phyloP scores from a whole-genome alignment of 495 filamentous ascomycete genomes.

The Daldinia decipiens region DNA sequence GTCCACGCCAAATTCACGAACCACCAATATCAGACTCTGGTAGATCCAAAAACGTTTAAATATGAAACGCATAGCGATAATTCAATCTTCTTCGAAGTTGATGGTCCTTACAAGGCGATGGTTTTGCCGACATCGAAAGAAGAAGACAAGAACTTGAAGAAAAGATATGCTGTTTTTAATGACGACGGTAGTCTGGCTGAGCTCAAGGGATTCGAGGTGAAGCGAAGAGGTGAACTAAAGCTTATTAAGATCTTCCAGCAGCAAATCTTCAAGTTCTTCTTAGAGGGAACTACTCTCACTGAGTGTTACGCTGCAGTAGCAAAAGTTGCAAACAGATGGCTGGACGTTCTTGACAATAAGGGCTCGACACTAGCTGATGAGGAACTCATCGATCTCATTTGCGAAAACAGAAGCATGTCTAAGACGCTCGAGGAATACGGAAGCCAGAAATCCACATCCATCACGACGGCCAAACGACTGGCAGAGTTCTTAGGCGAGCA shows the following conservation, averaged over 20 bases:
- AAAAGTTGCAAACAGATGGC: constrained; percentile 94
- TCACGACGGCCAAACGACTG: constrained; percentile 94
- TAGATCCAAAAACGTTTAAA: constrained; percentile 79
- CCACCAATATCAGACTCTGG: constrained; percentile 91
- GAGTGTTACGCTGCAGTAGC: constrained; percentile 94
- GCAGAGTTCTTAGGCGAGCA: constrained; percentile 97
- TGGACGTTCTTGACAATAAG: constrained; percentile 90
- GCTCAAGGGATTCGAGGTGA: constrained; percentile 97
- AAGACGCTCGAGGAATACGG: constrained; percentile 98
- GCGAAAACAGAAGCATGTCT: constrained; percentile 96
- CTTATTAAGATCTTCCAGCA: constrained; percentile 99
- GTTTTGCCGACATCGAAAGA: constrained; percentile 97
- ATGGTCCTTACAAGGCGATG: constrained; percentile 98
- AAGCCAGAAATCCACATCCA: constrained; percentile 93
- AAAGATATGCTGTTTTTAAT: constrained; percentile 98
- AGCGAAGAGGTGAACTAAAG: constrained; percentile 97
- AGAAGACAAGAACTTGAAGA: constrained; percentile 99
- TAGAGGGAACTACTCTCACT: constrained; percentile 84
- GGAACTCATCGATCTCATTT: constrained; percentile 98
- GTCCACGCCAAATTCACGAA: constrained; percentile 97
- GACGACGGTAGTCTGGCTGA: constrained; percentile 97
- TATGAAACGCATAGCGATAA: constrained; percentile 98
- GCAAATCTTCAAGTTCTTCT: constrained; percentile 99
- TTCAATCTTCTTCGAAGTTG: constrained; percentile 99
- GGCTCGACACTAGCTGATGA: constrained; percentile 91